Conservation (phyloP, 305 asterid species). For the Solanum chacoense region DNA sequence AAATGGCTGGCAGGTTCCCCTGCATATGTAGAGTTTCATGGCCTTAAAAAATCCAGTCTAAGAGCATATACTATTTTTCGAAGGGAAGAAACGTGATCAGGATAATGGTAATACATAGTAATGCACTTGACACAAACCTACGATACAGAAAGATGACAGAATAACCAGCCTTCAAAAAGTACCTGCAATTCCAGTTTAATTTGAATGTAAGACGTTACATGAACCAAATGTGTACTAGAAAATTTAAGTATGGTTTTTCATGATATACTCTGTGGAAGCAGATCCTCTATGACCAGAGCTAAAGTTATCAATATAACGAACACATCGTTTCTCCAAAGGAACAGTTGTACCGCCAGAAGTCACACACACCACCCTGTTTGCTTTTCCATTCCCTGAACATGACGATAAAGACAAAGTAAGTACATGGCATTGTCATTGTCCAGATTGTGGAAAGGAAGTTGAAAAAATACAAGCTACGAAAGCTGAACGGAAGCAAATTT, state of each 20-base stretch:
- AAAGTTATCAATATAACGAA: slow-evolving; percentile 89
- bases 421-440: neutral
- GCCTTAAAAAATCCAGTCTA: neutral
- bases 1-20: slow-evolving; percentile 87
- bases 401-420: neutral
- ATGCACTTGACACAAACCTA: slow-evolving; percentile 30
- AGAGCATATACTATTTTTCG: neutral
- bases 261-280: slow-evolving; percentile 78
- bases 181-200: slow-evolving; percentile 32
- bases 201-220: slow-evolving; percentile 11
- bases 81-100: neutral
- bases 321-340: slow-evolving; percentile 84
- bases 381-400: slow-evolving; percentile 29
- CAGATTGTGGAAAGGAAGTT: neutral
- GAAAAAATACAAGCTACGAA: neutral
- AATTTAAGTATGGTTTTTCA: neutral
- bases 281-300: slow-evolving; percentile 97
- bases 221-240: neutral
- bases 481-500: slow-evolving; percentile 7
- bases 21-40: slow-evolving; percentile 17
- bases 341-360: slow-evolving; percentile 98
- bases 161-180: slow-evolving; percentile 79
- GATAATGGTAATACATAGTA: neutral
- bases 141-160: slow-evolving; percentile 78
- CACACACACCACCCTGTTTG: slow-evolving; percentile 59